Evolutionary conservation across 202 grass and related monocot genomes (phyloP).

Genomic region (Setaria italica): DNA sequence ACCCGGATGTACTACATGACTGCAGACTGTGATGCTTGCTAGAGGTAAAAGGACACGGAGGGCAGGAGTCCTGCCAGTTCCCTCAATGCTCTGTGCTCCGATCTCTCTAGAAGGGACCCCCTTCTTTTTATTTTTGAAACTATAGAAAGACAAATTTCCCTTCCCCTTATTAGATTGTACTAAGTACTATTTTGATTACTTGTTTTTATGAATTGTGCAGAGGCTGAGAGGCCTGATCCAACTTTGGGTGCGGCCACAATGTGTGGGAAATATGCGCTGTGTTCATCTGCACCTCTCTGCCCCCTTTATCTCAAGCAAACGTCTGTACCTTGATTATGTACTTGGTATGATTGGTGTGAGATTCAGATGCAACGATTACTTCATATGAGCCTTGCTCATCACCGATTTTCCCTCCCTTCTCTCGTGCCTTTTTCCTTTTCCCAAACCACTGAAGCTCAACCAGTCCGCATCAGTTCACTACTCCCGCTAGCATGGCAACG

Average conservation of each 20-base stretch:
- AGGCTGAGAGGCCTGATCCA: neutral
- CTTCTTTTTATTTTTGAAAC: neutral
- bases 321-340: neutral
- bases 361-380: conserved; percentile 21
- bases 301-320: neutral
- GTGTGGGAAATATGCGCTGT: neutral
- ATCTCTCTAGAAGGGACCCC: neutral
- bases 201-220: neutral
- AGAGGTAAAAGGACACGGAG: neutral
- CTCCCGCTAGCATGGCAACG: neutral
- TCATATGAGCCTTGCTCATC: neutral
- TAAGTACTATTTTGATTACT: neutral
- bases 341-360: neutral
- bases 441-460: neutral
- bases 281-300: neutral
- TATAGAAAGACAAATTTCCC: neutral
- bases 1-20: neutral
- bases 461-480: neutral
- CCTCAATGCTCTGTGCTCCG: conserved; percentile 26
- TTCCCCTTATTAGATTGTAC: neutral
- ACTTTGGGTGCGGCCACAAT: neutral
- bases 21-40: neutral
- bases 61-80: neutral
- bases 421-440: neutral
- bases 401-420: neutral